phyloP scores from a whole-genome alignment of 352 stramenopile species.

The Achlya hypogyna region DNA sequence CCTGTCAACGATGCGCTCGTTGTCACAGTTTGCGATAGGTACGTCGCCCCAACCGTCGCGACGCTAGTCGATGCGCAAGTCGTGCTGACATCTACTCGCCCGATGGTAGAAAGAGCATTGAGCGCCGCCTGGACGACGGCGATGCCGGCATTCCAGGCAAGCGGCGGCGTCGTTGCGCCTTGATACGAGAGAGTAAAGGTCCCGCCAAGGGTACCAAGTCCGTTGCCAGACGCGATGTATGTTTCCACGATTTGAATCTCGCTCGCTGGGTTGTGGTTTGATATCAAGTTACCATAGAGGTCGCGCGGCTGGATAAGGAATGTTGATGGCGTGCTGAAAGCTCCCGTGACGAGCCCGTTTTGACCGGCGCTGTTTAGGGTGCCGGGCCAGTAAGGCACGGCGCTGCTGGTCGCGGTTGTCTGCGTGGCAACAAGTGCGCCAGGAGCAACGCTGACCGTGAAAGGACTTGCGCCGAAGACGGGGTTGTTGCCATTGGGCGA shows the following conservation, averaged over 20 bases:
- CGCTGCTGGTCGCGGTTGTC: slow-evolving; percentile 54
- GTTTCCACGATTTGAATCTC: slow-evolving; percentile 92
- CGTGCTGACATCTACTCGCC: slow-evolving; percentile 80
- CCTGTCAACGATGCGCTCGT: slow-evolving; percentile 47
- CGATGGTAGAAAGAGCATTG: slow-evolving; percentile 71
- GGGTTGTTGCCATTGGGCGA: slow-evolving; percentile 26
- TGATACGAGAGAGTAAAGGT: slow-evolving; percentile 72
- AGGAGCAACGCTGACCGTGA: slow-evolving; percentile 44
- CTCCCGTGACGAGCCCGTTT: slow-evolving; percentile 50
- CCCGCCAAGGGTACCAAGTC: slow-evolving; percentile 38
- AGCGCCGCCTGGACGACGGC: slow-evolving; percentile 67
- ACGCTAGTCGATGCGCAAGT: slow-evolving; percentile 76
- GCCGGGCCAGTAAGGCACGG: slow-evolving; percentile 48
- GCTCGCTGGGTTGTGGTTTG: slow-evolving; percentile 38
- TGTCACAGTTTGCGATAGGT: slow-evolving; percentile 64
- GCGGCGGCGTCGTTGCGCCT: slow-evolving; percentile 40
- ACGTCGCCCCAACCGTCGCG: slow-evolving; percentile 57
- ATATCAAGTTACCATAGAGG: slow-evolving; percentile 82
- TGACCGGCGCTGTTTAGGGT: slow-evolving; percentile 45
- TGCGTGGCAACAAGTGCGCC: slow-evolving; percentile 46
- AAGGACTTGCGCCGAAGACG: slow-evolving; percentile 44
- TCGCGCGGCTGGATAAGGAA: slow-evolving; percentile 93
- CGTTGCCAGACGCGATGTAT: slow-evolving; percentile 27
- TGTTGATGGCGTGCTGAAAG: slow-evolving; percentile 50
- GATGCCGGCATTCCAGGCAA: slow-evolving; percentile 69